These are phyloP conservation scores for Colletotrichum siamense DNA, from an alignment of 2,329 filamentous ascomycete genomes.

Conservation along the genomic window DNA sequence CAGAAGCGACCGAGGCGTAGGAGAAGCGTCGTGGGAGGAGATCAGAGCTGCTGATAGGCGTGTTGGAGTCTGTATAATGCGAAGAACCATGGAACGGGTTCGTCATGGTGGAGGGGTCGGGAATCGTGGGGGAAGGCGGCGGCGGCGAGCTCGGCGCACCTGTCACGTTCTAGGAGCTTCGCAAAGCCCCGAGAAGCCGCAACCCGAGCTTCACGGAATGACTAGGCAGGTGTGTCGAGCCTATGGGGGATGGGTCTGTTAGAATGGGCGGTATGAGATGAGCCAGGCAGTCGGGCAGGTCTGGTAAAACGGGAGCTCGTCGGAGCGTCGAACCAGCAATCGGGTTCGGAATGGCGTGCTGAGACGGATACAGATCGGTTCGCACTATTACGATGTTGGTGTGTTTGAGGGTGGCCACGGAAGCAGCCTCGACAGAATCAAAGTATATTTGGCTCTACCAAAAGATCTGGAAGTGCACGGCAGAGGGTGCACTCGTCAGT, in stretches of 20 bases:
- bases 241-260: background rate
- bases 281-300: background rate
- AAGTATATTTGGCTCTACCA: slow-evolving; percentile 8
- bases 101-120: slow-evolving; percentile 40
- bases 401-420: background rate
- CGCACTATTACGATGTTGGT: slow-evolving; percentile 11
- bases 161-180: slow-evolving; percentile 16
- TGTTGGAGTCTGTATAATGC: slow-evolving; percentile 37
- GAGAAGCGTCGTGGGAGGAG: slow-evolving; percentile 42
- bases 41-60: slow-evolving; percentile 28
- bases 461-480: background rate
- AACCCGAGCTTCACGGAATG: slow-evolving; percentile 5
- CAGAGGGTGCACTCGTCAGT: background rate
- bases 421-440: background rate
- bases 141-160: slow-evolving; percentile 15
- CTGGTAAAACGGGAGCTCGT: background rate
- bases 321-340: slow-evolving; percentile 5
- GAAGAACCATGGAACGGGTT: slow-evolving; percentile 45
- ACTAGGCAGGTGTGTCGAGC: background rate
- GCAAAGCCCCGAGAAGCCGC: slow-evolving; percentile 13
- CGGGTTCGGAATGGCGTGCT: slow-evolving; percentile 14
- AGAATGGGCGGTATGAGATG: background rate
- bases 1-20: slow-evolving; percentile 48
- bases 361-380: background rate
- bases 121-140: slow-evolving; percentile 4